Percentiles rank a stretch among this genome's conserved stretches.
These are phyloP conservation scores for Raddia guianensis DNA, from an alignment of 176 grass and related monocot species.

Conservation along the genomic window DNA sequence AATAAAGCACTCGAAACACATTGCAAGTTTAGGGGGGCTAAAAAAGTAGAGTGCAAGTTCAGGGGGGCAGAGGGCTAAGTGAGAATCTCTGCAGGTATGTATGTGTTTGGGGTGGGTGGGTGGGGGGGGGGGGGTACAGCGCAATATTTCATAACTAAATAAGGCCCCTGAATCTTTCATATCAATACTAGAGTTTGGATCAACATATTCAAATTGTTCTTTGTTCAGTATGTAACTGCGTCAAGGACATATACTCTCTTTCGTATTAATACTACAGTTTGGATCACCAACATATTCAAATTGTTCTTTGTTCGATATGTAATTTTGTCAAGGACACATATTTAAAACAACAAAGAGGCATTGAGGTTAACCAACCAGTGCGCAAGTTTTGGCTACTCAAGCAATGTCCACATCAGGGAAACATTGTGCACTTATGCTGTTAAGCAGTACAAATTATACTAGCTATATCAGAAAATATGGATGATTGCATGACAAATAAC, in stretches of 20 bases:
- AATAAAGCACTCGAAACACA: not conserved
- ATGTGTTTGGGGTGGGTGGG: too few species aligned
- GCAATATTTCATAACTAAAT: too few species aligned
- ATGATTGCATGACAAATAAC: not conserved
- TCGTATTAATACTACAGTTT: not conserved
- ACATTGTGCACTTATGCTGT: not conserved
- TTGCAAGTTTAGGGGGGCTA: too few species aligned
- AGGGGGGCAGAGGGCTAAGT: too few species aligned
- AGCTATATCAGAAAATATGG: not conserved
- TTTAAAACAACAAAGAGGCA: not conserved
- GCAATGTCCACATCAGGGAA: not conserved
- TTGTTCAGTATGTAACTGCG: constrained; percentile 6
- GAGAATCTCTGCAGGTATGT: too few species aligned
- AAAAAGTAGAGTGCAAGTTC: too few species aligned
- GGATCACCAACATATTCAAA: not conserved
- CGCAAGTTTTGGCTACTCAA: not conserved
- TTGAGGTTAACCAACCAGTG: not conserved
- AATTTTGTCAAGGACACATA: not conserved
- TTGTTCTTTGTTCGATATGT: constrained; percentile 7
- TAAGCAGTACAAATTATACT: not conserved
- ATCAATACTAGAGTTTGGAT: not conserved
- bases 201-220: not conserved
- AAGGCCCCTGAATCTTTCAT: not conserved
- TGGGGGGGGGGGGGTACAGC: too few species aligned
- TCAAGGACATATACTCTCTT: not conserved